These are phyloP conservation scores for Fusarium sp. DNA, from an alignment of 2,329 filamentous ascomycete genomes.

Conservation along the genomic window DNA sequence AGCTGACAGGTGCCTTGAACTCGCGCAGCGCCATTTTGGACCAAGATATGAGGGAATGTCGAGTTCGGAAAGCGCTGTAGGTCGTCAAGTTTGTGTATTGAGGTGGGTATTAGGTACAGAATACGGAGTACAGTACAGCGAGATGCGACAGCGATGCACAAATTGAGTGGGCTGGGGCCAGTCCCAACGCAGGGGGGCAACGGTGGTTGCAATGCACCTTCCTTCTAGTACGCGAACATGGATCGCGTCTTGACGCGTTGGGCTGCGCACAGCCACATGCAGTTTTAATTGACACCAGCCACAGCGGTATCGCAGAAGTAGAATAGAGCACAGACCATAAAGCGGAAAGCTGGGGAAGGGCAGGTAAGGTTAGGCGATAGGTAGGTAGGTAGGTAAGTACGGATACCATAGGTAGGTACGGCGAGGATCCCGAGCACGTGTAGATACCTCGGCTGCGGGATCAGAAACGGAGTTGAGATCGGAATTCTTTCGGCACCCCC, in stretches of 20 bases:
- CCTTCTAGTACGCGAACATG: constrained; percentile 9
- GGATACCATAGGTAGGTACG: constrained; percentile 16
- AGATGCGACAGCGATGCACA: constrained; percentile 45
- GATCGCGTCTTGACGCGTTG: constrained; percentile 52
- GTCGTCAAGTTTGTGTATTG: constrained; percentile 27
- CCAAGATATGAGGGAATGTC: constrained; percentile 31
- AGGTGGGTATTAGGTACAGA: neutral
- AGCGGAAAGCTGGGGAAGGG: constrained; percentile 28
- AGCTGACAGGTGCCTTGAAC: constrained; percentile 83
- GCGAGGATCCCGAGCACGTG: constrained; percentile 50
- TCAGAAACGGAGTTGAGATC: constrained; percentile 33
- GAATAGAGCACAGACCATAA: constrained; percentile 8
- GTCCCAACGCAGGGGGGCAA: constrained; percentile 44
- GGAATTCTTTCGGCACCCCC: constrained; percentile 36
- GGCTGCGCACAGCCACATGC: constrained; percentile 44
- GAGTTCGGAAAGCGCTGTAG: constrained; percentile 29
- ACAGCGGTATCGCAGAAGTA: constrained; percentile 17
- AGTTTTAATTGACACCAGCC: constrained; percentile 45
- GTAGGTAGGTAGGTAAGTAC: neutral
- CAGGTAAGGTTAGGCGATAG: neutral
- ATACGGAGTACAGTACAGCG: constrained; percentile 1
- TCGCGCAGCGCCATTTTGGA: constrained; percentile 84
- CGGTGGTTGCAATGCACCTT: constrained; percentile 32
- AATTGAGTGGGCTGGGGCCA: constrained; percentile 49
- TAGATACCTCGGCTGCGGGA: constrained; percentile 50